These are phyloP conservation scores for Fraxinus platypoda DNA, from an alignment of 305 asterid genomes.

Conservation along the genomic window DNA sequence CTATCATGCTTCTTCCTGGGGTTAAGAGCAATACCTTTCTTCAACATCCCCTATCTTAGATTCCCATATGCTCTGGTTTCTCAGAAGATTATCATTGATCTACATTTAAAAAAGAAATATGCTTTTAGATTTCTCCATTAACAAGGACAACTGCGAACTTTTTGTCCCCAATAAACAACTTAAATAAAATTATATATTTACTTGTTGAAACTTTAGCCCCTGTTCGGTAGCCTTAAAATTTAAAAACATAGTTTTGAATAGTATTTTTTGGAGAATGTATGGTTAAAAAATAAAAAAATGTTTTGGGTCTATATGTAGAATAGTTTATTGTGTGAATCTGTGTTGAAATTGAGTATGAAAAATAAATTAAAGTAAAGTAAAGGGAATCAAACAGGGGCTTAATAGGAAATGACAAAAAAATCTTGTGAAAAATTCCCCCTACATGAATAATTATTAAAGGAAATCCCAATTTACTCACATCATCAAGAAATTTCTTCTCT, in stretches of 20 bases:
- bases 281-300: too few relatives aligned
- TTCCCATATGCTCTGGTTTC: constrained; percentile 79
- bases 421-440: constrained; percentile 11
- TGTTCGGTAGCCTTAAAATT: too few relatives aligned
- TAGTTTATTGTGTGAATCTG: too few relatives aligned
- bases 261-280: too few relatives aligned
- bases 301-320: too few relatives aligned
- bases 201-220: constrained; percentile 1
- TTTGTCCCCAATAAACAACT: neutral
- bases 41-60: constrained; percentile 53
- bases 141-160: neutral
- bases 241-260: too few relatives aligned
- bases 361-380: too few relatives aligned
- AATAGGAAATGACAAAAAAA: neutral
- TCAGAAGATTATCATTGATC: constrained; percentile 82
- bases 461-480: constrained; percentile 48
- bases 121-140: constrained; percentile 5
- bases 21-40: constrained; percentile 56
- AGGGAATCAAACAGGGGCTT: too few relatives aligned
- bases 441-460: neutral
- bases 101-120: constrained; percentile 32
- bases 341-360: too few relatives aligned
- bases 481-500: constrained; percentile 76
- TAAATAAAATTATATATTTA: constrained; percentile 1
- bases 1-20: neutral